A percentile compares a stretch with the other conserved stretches of the same genome.
Conservation (phyloP, 148 eudicot genomes). For the Amaranthus cruentus region DNA sequence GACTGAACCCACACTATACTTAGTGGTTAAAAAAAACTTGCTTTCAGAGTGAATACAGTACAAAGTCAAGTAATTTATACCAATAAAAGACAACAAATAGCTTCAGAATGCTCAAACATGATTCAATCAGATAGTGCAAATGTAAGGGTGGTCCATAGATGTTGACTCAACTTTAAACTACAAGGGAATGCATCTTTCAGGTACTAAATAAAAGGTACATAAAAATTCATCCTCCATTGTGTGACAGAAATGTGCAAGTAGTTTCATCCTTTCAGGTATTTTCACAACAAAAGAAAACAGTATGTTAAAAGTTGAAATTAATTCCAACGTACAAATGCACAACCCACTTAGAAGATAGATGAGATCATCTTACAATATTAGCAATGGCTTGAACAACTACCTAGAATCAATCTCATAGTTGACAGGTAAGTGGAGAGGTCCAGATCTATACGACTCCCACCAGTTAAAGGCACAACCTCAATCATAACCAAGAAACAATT, state of each 20-base stretch:
- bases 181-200: constrained; percentile 7
- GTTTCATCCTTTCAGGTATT: background rate
- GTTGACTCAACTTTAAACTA: constrained; percentile 14
- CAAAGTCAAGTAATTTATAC: background rate
- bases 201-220: constrained; percentile 4
- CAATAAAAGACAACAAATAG: background rate
- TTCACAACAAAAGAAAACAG: background rate
- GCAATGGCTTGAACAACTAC: constrained; percentile 4
- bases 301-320: background rate
- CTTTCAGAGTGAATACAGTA: background rate
- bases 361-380: background rate
- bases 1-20: too few relatives aligned
- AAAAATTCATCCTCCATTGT: background rate
- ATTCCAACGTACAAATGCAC: constrained; percentile 1
- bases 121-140: background rate
- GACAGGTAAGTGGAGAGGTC: background rate
- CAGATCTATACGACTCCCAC: constrained; percentile 10
- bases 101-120: background rate
- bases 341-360: background rate
- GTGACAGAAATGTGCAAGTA: background rate
- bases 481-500: background rate
- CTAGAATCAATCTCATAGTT: background rate
- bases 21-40: too few relatives aligned
- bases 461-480: background rate
- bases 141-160: constrained; percentile 7